Base-by-base conservation (phyloP, 306 rosid species). In the Purshia tridentata region DNA sequence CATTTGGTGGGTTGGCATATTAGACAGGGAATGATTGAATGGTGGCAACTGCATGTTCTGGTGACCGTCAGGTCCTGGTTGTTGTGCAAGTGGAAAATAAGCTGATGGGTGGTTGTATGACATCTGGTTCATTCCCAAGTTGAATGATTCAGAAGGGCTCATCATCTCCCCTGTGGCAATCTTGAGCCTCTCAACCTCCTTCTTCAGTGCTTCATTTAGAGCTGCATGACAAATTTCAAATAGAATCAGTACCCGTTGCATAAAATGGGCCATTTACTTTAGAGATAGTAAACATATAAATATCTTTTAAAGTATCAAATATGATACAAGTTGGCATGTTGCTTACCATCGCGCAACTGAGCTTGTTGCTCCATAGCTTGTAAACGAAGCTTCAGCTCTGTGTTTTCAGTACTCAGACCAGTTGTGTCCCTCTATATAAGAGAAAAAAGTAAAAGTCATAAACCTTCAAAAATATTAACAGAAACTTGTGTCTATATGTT, bases 291-390 rank as follows among this genome's bases (percentile, higher is more conserved):
- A 44, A 70, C 3, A 29, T 29, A 1, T 29, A 29, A 48, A 53
- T 12, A 41, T 8, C 1, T 14, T 39, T 48, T 69, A 8, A 15
- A 41, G 64, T 16, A 64, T 46, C 62, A 63, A 56, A 64, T 41
- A 76, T 57, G 77, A 45, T 23, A 73, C n/a, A 49, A 50, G 58
- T 18, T 22, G 6, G 48, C 47, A 69, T 22, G 67, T 18, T 55
- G 63, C 80, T 77, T 85, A 95, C 99, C 96, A 69, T 95, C 97
- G 9, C 98, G 96, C 81, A 92, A 86, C 75, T 92, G 98, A 65
- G 98, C 99, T 67, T 95, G 99, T 82, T 95, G 99, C 73, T 95
- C 99, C 99, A 95, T 91, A 78, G 93, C 90, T 80, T 92, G 98
- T 70, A 95, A 78, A 6, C 99, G 96, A 79, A 86, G 90, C 81